Evolutionary conservation across 208 protist species (phyloP), one percentile per base, ranked within the genome.

Genomic region (Wallacemonas collosoma): DNA sequence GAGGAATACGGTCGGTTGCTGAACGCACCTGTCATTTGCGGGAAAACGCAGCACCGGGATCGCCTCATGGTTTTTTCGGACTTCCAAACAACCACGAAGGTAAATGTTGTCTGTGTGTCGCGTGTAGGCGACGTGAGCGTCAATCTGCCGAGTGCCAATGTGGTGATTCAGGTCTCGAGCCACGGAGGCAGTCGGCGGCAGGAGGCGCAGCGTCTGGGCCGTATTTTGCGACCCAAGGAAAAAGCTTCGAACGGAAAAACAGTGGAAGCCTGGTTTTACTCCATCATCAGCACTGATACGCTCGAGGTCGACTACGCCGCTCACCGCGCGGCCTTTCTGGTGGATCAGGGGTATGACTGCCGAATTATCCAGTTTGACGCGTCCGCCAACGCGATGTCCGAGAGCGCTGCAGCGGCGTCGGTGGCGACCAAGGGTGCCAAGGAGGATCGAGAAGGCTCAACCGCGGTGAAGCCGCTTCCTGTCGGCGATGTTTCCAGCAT

Each of bases 231-330:
- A 5, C 93, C 93, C 1, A 98, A 98, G 70, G 92, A 86, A 54
- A 78, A 76, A 48, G 79, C 82, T 38, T 80, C 82, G 11, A 90
- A 98, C 65, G 82, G 81, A n/a, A 88, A 83, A 15, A 58, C 87
- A 7, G 97, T 94, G 56, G 98, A 99, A 68, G 99, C 99, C 1
- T 99, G 98, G 80, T 99, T 99, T 83, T 99, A 99, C 83, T 98
- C 98, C 3, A 84, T 99, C 35, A 95, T 99, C 35, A 98, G 95
- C 44, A 90, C 90, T 15, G 98, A 99, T 82, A 99, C 98, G 14
- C 56, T 97, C 53, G 99, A 99, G 78, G 97, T 99, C 89, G 90
- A 81, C 58, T 99, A 98, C 77, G 95, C 95, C 12, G 88, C 93
- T 14, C 99, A 99, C 72, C 95, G 99, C 61, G 99, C 99, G 72